A percentile compares a stretch with the other conserved stretches of the same genome.
These are phyloP conservation scores for Micractinium sp. DNA, from an alignment of 139 green algal species.

Conservation along the genomic window DNA sequence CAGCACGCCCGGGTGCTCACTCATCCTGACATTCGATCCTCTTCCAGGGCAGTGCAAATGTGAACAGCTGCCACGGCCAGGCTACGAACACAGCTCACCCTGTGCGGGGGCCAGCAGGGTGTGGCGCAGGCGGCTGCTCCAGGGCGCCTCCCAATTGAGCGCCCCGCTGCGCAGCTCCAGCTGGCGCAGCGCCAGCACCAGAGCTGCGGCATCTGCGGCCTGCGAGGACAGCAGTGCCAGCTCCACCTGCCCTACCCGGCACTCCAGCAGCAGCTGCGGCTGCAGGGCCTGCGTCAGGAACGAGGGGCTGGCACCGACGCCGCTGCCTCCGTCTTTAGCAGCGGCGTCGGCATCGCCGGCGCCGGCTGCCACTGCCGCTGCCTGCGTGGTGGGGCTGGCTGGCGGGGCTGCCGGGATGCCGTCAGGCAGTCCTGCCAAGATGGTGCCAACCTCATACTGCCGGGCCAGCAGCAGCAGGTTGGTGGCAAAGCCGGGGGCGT, in stretches of 20 bases:
- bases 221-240: neutral
- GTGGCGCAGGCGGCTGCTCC: conserved; percentile 20
- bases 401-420: neutral
- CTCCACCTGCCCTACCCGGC: neutral
- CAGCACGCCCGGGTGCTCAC: too few species aligned
- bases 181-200: conserved; percentile 15
- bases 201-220: neutral
- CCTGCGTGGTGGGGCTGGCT: neutral
- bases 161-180: conserved; percentile 11
- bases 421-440: neutral
- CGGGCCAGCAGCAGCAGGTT: neutral
- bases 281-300: neutral
- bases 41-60: neutral
- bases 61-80: too few species aligned
- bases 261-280: conserved; percentile 24
- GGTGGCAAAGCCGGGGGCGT: conserved; percentile 9
- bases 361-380: neutral
- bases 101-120: conserved; percentile 12
- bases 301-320: neutral
- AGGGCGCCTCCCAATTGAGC: conserved; percentile 20
- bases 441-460: neutral
- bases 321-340: neutral
- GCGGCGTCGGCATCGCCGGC: too few species aligned
- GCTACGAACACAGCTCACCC: neutral
- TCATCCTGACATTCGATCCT: neutral